These are phyloP conservation scores for Nematocida parisii DNA, from an alignment of 371 early-diverging fungal genomes.

Conservation along the genomic window DNA sequence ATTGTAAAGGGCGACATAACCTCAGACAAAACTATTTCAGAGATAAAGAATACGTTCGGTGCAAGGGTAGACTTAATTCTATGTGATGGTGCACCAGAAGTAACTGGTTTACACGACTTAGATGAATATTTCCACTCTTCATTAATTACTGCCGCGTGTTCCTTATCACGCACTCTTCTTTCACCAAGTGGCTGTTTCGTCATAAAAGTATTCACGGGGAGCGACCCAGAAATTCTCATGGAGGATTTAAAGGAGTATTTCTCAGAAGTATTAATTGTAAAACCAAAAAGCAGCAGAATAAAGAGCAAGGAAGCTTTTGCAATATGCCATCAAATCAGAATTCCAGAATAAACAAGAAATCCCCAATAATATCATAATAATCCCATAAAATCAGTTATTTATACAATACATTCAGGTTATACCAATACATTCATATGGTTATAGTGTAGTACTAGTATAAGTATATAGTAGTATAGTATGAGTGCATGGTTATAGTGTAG, in stretches of 20 bases:
- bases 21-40: conserved; percentile 80
- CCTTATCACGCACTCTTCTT: conserved; percentile 93
- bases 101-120: conserved; percentile 93
- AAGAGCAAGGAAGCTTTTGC: conserved; percentile 75
- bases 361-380: not conserved
- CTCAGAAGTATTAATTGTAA: conserved; percentile 78
- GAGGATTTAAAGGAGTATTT: conserved; percentile 85
- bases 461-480: no score
- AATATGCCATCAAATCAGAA: conserved; percentile 24
- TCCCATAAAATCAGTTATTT: not conserved
- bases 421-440: not conserved
- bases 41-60: conserved; percentile 80
- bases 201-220: conserved; percentile 71
- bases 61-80: conserved; percentile 85
- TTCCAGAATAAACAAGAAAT: not conserved
- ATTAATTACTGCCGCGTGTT: conserved; percentile 78
- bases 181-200: conserved; percentile 35
- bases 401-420: not conserved
- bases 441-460: conserved; percentile 18
- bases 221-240: conserved; percentile 79
- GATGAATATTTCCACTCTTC: conserved; percentile 97
- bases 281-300: conserved; percentile 86
- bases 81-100: conserved; percentile 95
- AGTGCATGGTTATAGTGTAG: no score
- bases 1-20: conserved; percentile 96